Evolutionary conservation across 352 stramenopile genomes (phyloP).

Genomic region (Phytophthora brassicae): DNA sequence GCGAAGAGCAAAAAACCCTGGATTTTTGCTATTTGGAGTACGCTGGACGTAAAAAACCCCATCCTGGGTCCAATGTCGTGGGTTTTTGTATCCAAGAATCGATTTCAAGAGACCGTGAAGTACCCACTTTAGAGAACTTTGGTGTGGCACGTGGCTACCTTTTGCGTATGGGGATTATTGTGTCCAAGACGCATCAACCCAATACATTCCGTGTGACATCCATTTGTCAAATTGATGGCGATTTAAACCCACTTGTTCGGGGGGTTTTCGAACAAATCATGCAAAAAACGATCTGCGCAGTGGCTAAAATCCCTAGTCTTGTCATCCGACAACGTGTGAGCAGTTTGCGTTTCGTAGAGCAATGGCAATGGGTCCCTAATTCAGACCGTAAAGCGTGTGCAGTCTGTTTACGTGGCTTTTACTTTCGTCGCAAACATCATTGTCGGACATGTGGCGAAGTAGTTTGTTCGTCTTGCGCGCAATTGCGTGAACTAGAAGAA

Average conservation of each 20-base stretch:
- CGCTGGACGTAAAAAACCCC: conserved; percentile 52
- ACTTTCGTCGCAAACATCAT: conserved; percentile 75
- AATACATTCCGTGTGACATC: conserved; percentile 64
- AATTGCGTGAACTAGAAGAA: conserved; percentile 62
- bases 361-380: conserved; percentile 81
- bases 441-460: conserved; percentile 73
- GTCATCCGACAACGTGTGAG: conserved; percentile 70
- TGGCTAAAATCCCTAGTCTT: conserved; percentile 47
- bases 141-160: conserved; percentile 57
- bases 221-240: conserved; percentile 74
- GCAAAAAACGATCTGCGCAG: conserved; percentile 50
- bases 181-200: conserved; percentile 62
- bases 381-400: conserved; percentile 68
- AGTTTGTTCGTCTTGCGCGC: conserved; percentile 66
- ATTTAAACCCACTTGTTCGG: conserved; percentile 48
- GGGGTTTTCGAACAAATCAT: conserved; percentile 61
- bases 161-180: conserved; percentile 61
- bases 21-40: conserved; percentile 83
- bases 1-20: conserved; percentile 48
- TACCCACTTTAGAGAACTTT: conserved; percentile 64
- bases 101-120: conserved; percentile 58
- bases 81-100: conserved; percentile 77
- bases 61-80: conserved; percentile 57
- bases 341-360: conserved; percentile 68
- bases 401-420: conserved; percentile 72